Conservation (phyloP, 2,329 filamentous ascomycete species). For the Leptosphaerulina australis region DNA sequence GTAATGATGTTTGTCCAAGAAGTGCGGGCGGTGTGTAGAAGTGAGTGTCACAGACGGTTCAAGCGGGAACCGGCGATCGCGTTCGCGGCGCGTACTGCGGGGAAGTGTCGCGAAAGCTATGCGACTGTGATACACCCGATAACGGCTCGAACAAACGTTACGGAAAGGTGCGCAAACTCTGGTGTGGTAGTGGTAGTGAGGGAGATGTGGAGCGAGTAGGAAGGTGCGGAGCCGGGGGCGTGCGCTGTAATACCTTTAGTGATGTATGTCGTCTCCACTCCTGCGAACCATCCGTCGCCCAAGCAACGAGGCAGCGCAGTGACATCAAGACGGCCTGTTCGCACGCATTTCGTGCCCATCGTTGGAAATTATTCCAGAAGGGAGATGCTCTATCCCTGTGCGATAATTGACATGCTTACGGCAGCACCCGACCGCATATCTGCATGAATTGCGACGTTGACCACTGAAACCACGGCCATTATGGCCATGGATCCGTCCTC, state of each 20-base stretch:
- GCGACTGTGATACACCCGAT: conserved; percentile 13
- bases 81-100: conserved; percentile 25
- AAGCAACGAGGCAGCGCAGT: conserved; percentile 8
- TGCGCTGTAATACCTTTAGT: background rate
- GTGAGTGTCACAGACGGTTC: background rate
- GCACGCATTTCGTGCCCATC: conserved; percentile 1
- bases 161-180: conserved; percentile 1
- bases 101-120: conserved; percentile 22
- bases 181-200: conserved; percentile 8
- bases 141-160: conserved; percentile 1
- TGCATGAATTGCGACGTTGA: conserved; percentile 10
- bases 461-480: conserved; percentile 15
- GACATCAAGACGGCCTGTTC: conserved; percentile 8
- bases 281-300: conserved; percentile 6
- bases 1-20: background rate
- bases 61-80: conserved; percentile 13
- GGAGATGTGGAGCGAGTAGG: conserved; percentile 6
- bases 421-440: background rate
- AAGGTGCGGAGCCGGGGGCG: background rate
- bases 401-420: background rate
- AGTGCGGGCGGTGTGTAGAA: background rate
- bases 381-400: conserved; percentile 7
- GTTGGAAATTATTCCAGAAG: conserved; percentile 12
- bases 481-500: conserved; percentile 43
- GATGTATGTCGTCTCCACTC: conserved; percentile 1